A percentile compares a stretch with the other conserved stretches of the same genome.
phyloP scores from a whole-genome alignment of 2,329 filamentous ascomycete genomes.

The Pseudogymnoascus sp. region DNA sequence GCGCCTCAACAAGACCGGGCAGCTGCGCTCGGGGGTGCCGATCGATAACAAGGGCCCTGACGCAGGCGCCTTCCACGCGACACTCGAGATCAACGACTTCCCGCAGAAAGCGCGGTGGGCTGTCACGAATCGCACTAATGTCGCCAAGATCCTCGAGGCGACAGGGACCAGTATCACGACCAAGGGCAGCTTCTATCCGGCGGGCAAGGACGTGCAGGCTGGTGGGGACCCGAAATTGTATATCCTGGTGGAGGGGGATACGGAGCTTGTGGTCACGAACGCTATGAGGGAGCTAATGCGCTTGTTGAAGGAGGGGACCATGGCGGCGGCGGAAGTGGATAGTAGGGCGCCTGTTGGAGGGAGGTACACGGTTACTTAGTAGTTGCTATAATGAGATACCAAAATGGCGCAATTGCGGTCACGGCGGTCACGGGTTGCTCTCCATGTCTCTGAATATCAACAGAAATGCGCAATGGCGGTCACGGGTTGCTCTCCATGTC shows the following conservation, averaged over 20 bases:
- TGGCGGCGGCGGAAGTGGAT: slow-evolving; percentile 83
- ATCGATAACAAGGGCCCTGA: slow-evolving; percentile 99
- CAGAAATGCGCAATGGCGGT: background rate
- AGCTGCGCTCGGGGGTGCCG: slow-evolving; percentile 83
- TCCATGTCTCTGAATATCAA: background rate
- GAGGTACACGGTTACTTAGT: slow-evolving; percentile 76
- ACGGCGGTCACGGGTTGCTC: background rate
- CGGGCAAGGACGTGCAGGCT: slow-evolving; percentile 70
- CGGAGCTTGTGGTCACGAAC: slow-evolving; percentile 81
- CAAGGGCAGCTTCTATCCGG: slow-evolving; percentile 83
- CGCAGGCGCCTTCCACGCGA: slow-evolving; percentile 92
- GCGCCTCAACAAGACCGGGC: slow-evolving; percentile 80
- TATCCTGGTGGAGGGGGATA: slow-evolving; percentile 95
- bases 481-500: background rate
- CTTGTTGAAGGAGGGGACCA: slow-evolving; percentile 80
- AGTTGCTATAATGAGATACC: background rate
- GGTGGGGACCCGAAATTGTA: slow-evolving; percentile 88
- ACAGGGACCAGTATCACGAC: slow-evolving; percentile 96
- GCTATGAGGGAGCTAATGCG: slow-evolving; percentile 87
- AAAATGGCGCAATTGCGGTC: background rate
- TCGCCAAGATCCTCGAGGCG: slow-evolving; percentile 92
- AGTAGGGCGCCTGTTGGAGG: slow-evolving; percentile 70
- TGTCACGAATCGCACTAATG: slow-evolving; percentile 96
- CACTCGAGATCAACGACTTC: slow-evolving; percentile 98
- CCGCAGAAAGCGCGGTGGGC: slow-evolving; percentile 98